Evolutionary conservation across 1,284 basidiomycete species (phyloP), one percentile per base, ranked within the genome.

Genomic region (Athelia psychrophila): DNA sequence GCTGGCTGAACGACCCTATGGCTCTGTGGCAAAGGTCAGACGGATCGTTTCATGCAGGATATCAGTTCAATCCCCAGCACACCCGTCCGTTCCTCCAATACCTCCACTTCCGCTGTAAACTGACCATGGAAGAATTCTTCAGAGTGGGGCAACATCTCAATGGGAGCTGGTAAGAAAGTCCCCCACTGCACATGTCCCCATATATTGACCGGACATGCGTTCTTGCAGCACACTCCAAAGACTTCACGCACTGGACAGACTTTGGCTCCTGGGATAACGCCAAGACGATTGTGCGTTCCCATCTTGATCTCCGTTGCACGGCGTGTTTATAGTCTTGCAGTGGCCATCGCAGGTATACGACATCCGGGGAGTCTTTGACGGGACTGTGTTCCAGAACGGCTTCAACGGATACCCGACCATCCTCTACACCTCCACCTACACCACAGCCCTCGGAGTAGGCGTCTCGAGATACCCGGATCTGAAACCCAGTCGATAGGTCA

Each of bases 261-360:
- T 5, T 30, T 5, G 25, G 16, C 25, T 46, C 18, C 12, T 24
- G 22, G 25, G 44, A 46, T 6, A 23, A 30, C 13, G 8, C 40
- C 40, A 42, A 42, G 16, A 42, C 40, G 40, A 46, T 20, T 30
- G 38, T 18, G n/a, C n/a, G n/a, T 18, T n/a, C n/a, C n/a, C n/a
- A n/a, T n/a, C n/a, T n/a, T n/a, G n/a, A n/a, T n/a, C n/a, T n/a
- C n/a, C n/a, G n/a, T n/a, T n/a, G n/a, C n/a, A n/a, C n/a, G n/a
- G n/a, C n/a, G n/a, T n/a, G n/a, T n/a, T n/a, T n/a, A n/a, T n/a
- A n/a, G n/a, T n/a, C n/a, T n/a, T n/a, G n/a, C n/a, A 42, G 38
- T 46, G 44, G 44, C 44, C 44, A n/a, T 46, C 44, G 9, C 6
- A 46, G 24, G n/a, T 46, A 5, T 46, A 46, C 44, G 44, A 46